phyloP scores from a whole-genome alignment of 2,329 filamentous ascomycete species.

The Colletotrichum tropicicola region DNA sequence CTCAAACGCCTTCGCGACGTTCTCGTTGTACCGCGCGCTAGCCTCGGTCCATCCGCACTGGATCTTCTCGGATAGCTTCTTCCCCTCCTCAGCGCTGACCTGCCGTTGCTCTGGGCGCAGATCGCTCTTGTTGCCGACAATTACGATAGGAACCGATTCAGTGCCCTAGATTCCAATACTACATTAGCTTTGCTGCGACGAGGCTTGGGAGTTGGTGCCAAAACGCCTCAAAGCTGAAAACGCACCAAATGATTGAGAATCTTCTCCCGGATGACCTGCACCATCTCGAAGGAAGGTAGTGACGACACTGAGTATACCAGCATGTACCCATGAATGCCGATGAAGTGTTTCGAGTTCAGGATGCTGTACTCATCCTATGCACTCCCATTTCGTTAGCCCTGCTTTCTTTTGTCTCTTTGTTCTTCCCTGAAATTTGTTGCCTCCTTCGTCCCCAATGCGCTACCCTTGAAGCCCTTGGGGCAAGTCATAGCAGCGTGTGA shows the following conservation, averaged over 20 bases:
- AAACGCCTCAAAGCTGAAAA: background rate
- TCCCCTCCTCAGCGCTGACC: slow-evolving; percentile 85
- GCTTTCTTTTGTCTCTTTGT: background rate
- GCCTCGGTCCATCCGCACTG: slow-evolving; percentile 95
- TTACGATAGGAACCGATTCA: slow-evolving; percentile 90
- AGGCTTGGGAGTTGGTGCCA: background rate
- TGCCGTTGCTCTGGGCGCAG: slow-evolving; percentile 92
- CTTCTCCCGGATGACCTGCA: slow-evolving; percentile 94
- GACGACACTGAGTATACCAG: slow-evolving; percentile 98
- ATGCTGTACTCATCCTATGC: slow-evolving; percentile 95
- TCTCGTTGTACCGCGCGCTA: slow-evolving; percentile 92
- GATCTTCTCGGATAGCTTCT: slow-evolving; percentile 84
- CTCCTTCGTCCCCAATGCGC: too few species aligned
- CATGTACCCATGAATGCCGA: slow-evolving; percentile 98
- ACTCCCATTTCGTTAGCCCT: slow-evolving; percentile 27
- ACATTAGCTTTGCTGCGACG: background rate
- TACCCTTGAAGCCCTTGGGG: too few species aligned
- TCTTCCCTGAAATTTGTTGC: too few species aligned
- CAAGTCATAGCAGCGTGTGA: background rate
- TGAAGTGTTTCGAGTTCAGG: slow-evolving; percentile 97
- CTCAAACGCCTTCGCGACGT: slow-evolving; percentile 92
- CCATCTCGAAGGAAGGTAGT: slow-evolving; percentile 96
- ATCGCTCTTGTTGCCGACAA: slow-evolving; percentile 98
- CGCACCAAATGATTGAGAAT: slow-evolving; percentile 93
- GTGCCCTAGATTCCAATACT: slow-evolving; percentile 71